Base-by-base conservation (phyloP, 352 stramenopile species). In the Phytopythium mirpurense region DNA sequence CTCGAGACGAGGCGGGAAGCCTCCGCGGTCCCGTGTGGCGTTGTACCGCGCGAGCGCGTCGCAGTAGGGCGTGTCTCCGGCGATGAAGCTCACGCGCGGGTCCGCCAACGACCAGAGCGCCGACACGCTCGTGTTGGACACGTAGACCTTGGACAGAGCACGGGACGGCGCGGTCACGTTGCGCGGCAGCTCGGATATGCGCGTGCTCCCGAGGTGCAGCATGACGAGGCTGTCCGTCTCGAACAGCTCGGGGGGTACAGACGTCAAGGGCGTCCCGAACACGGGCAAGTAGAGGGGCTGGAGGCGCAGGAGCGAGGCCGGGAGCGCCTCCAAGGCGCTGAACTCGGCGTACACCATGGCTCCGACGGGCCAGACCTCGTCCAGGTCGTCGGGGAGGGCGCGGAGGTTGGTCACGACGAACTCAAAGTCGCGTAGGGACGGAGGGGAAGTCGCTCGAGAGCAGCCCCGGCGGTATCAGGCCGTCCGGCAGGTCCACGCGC, bases 321-420 rank as follows among this genome's bases (percentile, higher is more conserved):
- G 54, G 10, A 72, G 43, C 7, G 8, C 40, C 0, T 41, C 42
- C 6, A 77, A 34, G 10, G 53, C 9, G 19, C 65, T 61, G 37
- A 61, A 59, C 16, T 77, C 68, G 0, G 73, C 15, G 12, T 63
- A 19, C 11, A 71, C 16, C 8, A 48, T 26, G 14, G 49, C 24
- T 1, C 32, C 37, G 4, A 24, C 12, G 3, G 60, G 56, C 62
- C 68, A 85, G 27, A 59, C 66, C 15, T 51, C 24, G 42, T 68
- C 51, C 2, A 84, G 34, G 52, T 78, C 46, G 16, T 65, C 56
- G 0, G 76, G 68, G 11, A 84, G 23, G 7, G 24, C 19, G 0
- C 46, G 54, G 2, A 80, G 50, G 47, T 81, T 84, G 5, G 71
- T 68, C 2, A 66, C 57, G 5, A 57, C 68, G 27, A 85, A 55